Percentiles rank a stretch among this genome's conserved stretches.
Conservation (phyloP, 805 yeast genomes). For the Barnettozyma siamensis region DNA sequence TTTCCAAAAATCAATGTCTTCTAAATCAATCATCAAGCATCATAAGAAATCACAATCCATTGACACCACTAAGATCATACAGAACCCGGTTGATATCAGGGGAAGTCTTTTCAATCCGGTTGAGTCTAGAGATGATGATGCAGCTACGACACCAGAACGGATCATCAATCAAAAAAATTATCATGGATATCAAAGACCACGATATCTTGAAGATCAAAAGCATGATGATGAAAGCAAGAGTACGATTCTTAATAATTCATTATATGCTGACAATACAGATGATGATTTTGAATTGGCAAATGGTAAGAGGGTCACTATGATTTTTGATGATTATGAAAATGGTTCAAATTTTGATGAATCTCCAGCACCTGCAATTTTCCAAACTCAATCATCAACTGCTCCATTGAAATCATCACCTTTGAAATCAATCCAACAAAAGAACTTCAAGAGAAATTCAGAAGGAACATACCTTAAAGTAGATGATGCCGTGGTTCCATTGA, state of each 20-base stretch:
- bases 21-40: conserved; percentile 18
- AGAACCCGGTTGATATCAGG: conserved; percentile 17
- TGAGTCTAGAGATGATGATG: conserved; percentile 16
- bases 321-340: conserved; percentile 22
- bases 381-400: not conserved
- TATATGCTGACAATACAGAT: conserved; percentile 23
- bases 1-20: conserved; percentile 13
- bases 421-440: conserved; percentile 20
- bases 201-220: conserved; percentile 9
- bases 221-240: conserved; percentile 15
- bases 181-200: conserved; percentile 16
- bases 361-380: conserved; percentile 4
- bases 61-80: conserved; percentile 8
- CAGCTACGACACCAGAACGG: conserved; percentile 11
- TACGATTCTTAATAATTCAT: conserved; percentile 18
- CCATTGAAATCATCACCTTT: conserved; percentile 19
- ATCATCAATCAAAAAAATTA: conserved; percentile 1
- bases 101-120: conserved; percentile 21
- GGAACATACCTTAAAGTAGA: conserved; percentile 15
- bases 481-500: conserved; percentile 21
- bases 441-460: conserved; percentile 12
- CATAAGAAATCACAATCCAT: conserved; percentile 19
- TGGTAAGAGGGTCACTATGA: conserved; percentile 24
- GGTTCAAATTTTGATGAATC: conserved; percentile 2
- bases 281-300: conserved; percentile 19